Evolutionary conservation across 495 filamentous ascomycete species (phyloP).

Genomic region (Evansstolkia leycettana): DNA sequence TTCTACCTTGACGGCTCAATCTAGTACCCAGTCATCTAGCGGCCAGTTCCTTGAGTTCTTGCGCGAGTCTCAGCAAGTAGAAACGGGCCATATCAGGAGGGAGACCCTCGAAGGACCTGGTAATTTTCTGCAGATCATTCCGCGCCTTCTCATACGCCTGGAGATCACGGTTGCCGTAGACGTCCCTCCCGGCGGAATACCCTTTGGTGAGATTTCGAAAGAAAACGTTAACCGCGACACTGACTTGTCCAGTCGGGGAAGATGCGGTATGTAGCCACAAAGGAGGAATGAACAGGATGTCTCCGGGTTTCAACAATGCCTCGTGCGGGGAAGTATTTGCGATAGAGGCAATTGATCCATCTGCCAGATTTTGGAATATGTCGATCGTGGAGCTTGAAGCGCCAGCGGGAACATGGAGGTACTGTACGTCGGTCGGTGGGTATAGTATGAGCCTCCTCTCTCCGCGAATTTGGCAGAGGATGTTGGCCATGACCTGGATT

Average conservation of each 20-base stretch:
- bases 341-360: conserved; percentile 23
- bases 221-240: conserved; percentile 76
- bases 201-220: conserved; percentile 57
- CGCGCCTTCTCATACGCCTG: conserved; percentile 74
- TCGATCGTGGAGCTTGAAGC: conserved; percentile 68
- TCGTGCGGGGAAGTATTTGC: conserved; percentile 52
- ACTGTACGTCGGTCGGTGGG: conserved; percentile 60
- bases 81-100: conserved; percentile 57
- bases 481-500: conserved; percentile 68
- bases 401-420: conserved; percentile 60
- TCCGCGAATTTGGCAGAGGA: conserved; percentile 70
- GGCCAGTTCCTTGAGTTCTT: conserved; percentile 45
- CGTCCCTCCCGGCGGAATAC: conserved; percentile 68
- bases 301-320: conserved; percentile 51
- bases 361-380: conserved; percentile 41
- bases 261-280: conserved; percentile 73
- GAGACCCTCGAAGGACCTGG: conserved; percentile 51
- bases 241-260: conserved; percentile 45
- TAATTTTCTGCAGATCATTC: conserved; percentile 55
- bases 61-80: conserved; percentile 61
- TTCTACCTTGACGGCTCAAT: no score
- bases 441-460: conserved; percentile 63
- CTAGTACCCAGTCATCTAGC: conserved; percentile 7
- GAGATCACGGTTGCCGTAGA: conserved; percentile 81
- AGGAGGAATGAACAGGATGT: conserved; percentile 70